These are phyloP conservation scores for Aspergillus hiratsukae DNA, from an alignment of 2,329 filamentous ascomycete genomes.

Conservation along the genomic window DNA sequence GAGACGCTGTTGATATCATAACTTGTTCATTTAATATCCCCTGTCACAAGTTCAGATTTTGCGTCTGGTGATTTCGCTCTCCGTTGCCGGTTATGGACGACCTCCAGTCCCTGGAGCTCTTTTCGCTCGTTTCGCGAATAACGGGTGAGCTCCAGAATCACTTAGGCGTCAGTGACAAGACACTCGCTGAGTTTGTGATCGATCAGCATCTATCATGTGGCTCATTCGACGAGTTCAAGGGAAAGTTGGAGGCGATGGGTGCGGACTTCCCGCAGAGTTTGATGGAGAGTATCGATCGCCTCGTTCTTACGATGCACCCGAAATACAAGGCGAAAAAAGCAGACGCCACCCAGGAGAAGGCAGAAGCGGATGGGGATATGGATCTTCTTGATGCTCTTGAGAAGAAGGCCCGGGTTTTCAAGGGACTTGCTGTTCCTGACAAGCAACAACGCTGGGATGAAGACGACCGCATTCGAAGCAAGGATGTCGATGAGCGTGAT, in stretches of 20 bases:
- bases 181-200: conserved; percentile 93
- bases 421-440: conserved; percentile 81
- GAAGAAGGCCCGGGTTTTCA: conserved; percentile 83
- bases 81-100: conserved; percentile 66
- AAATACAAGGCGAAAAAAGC: conserved; percentile 64
- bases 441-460: conserved; percentile 56
- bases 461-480: conserved; percentile 38
- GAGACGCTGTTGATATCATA: neutral
- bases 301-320: conserved; percentile 86
- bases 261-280: conserved; percentile 82
- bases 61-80: neutral
- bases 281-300: conserved; percentile 83
- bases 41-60: neutral
- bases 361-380: conserved; percentile 40
- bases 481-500: conserved; percentile 31
- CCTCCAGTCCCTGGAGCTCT: conserved; percentile 80
- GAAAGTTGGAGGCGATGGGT: conserved; percentile 68
- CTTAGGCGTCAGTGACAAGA: conserved; percentile 86
- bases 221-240: conserved; percentile 68
- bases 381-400: conserved; percentile 48
- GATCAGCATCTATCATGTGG: conserved; percentile 76
- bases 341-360: conserved; percentile 27
- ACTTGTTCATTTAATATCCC: neutral
- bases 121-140: conserved; percentile 92
- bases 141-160: conserved; percentile 94